Percentiles rank a stretch among this genome's conserved stretches.
Conservation (phyloP, 305 asterid species). For the Salvia sclarea region DNA sequence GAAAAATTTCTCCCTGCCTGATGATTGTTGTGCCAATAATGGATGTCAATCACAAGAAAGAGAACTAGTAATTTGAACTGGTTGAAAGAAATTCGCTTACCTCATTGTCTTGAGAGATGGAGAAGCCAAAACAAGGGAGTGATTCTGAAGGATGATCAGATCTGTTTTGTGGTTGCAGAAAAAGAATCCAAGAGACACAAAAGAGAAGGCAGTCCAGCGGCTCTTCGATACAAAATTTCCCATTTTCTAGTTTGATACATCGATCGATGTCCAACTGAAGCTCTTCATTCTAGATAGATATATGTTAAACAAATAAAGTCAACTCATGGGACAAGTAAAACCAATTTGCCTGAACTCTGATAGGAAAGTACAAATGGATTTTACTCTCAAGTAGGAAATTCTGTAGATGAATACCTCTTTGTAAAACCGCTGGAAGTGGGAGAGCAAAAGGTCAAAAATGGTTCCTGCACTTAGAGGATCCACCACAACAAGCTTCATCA, state of each 20-base stretch:
- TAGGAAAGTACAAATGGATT: conserved; percentile 17
- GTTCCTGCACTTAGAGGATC: conserved; percentile 63
- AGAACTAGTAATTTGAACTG: conserved; percentile 10
- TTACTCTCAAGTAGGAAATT: conserved; percentile 8
- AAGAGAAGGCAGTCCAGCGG: conserved; percentile 83
- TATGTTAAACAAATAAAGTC: conserved; percentile 11
- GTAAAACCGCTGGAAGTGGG: conserved; percentile 75
- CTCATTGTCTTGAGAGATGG: conserved; percentile 80
- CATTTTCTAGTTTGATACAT: conserved; percentile 63
- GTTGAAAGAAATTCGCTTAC: conserved; percentile 35
- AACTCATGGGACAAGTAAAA: conserved; percentile 13
- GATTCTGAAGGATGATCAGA: conserved; percentile 58
- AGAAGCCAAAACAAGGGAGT: conserved; percentile 71
- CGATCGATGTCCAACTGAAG: conserved; percentile 51
- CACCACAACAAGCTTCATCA: conserved; percentile 76
- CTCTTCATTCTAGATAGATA: conserved; percentile 59
- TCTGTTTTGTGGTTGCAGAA: conserved; percentile 71
- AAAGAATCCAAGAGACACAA: conserved; percentile 79
- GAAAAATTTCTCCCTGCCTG: conserved; percentile 65
- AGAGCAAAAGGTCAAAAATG: conserved; percentile 64
- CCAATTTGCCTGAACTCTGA: conserved; percentile 3
- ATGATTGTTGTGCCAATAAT: conserved; percentile 17
- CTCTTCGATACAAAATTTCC: conserved; percentile 64
- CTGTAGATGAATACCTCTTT: conserved; percentile 55
- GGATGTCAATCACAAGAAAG: conserved; percentile 18